A percentile compares a stretch with the other conserved stretches of the same genome.
phyloP scores from a whole-genome alignment of 805 yeast species.

The Lipomyces starkeyi region DNA sequence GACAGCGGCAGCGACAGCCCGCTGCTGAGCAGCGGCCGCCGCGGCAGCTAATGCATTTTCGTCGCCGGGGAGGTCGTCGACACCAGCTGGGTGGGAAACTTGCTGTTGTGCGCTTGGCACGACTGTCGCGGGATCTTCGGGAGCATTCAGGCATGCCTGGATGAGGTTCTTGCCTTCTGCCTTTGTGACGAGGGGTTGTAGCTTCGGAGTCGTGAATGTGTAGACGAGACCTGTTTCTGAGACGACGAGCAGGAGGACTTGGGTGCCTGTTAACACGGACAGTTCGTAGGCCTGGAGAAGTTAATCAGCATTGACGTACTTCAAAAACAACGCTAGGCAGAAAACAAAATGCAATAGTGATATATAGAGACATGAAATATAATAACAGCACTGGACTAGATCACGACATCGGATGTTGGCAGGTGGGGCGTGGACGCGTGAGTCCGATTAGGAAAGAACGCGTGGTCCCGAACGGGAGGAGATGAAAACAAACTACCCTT shows the following conservation, averaged over 20 bases:
- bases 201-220: slow-evolving; percentile 98
- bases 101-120: slow-evolving; percentile 11
- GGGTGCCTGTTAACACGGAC: slow-evolving; percentile 96
- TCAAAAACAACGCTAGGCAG: background rate
- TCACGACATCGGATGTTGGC: background rate
- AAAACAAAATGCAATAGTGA: background rate
- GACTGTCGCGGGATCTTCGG: slow-evolving; percentile 46
- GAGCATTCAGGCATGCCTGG: slow-evolving; percentile 96
- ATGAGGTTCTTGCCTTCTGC: slow-evolving; percentile 96
- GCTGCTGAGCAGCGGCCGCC: slow-evolving; percentile 28
- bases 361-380: background rate
- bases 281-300: slow-evolving; percentile 81
- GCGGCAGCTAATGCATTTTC: slow-evolving; percentile 23
- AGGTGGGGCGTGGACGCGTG: slow-evolving; percentile 13
- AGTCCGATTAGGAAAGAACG: slow-evolving; percentile 28
- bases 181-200: slow-evolving; percentile 96
- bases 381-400: background rate
- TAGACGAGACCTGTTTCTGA: slow-evolving; percentile 98
- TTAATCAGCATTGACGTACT: background rate
- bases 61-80: slow-evolving; percentile 27
- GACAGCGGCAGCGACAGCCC: slow-evolving; percentile 27
- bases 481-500: slow-evolving; percentile 6
- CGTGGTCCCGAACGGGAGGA: slow-evolving; percentile 21
- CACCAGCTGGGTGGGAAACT: slow-evolving; percentile 18
- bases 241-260: slow-evolving; percentile 90